Evolutionary conservation across 78 protist species (phyloP).

Genomic region (Monosiga brevicollis): DNA sequence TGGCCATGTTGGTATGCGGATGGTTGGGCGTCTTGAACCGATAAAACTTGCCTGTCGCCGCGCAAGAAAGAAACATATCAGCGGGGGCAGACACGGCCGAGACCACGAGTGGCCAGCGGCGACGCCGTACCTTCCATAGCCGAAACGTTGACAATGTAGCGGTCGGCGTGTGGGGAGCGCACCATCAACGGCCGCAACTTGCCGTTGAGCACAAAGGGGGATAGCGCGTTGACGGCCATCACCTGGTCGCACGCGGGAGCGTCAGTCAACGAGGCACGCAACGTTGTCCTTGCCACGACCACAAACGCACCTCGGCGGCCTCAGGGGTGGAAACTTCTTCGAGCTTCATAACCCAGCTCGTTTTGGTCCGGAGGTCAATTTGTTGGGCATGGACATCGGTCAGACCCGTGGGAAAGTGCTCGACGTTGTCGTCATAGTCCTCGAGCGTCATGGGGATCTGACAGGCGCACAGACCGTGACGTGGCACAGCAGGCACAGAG

Average conservation of each 20-base stretch:
- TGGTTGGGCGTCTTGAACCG: conserved; percentile 67
- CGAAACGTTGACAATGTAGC: conserved; percentile 76
- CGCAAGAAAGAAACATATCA: too few species aligned
- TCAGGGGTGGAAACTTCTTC: conserved; percentile 43
- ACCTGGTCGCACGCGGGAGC: not conserved
- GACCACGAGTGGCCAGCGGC: conserved; percentile 11
- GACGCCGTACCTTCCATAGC: conserved; percentile 98
- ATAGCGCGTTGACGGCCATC: conserved; percentile 36
- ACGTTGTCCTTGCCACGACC: too few species aligned
- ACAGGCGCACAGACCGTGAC: not conserved
- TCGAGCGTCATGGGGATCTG: not conserved
- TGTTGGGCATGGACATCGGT: conserved; percentile 49
- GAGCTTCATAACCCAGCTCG: conserved; percentile 26
- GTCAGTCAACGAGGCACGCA: too few species aligned
- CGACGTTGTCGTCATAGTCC: not conserved
- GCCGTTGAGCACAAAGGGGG: conserved; percentile 50
- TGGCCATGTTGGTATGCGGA: conserved; percentile 97
- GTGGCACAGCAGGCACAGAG: too few species aligned
- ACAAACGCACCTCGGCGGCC: conserved; percentile 35
- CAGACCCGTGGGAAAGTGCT: not conserved
- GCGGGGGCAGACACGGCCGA: too few species aligned
- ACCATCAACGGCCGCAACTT: conserved; percentile 26
- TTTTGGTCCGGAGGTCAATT: conserved; percentile 36
- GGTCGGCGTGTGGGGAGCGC: not conserved
- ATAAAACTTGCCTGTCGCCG: conserved; percentile 57